Percentiles rank a stretch among this genome's conserved stretches.
These are phyloP conservation scores for Ophiocordyceps camponoti-floridani DNA, from an alignment of 2,329 filamentous ascomycete genomes.

Conservation along the genomic window DNA sequence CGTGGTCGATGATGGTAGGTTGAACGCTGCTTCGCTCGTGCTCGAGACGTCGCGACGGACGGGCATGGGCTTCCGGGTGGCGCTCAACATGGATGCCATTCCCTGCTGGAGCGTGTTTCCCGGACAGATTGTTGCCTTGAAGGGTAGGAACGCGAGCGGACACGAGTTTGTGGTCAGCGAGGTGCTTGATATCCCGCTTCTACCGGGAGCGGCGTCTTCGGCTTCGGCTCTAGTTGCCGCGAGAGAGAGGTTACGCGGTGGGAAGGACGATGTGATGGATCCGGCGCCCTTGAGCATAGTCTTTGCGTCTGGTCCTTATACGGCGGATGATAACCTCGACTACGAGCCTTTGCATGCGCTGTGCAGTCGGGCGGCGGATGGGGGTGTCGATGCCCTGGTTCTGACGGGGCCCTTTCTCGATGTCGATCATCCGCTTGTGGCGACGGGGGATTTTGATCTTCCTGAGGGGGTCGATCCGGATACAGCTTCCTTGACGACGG, in stretches of 20 bases:
- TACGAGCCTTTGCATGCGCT: slow-evolving; percentile 76
- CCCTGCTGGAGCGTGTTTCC: slow-evolving; percentile 72
- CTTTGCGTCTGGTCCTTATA: slow-evolving; percentile 75
- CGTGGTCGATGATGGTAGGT: slow-evolving; percentile 47
- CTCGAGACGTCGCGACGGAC: slow-evolving; percentile 74
- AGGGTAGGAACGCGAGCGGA: slow-evolving; percentile 74
- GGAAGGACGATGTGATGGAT: slow-evolving; percentile 30
- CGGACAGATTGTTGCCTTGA: slow-evolving; percentile 78
- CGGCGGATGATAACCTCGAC: slow-evolving; percentile 77
- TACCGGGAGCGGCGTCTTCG: slow-evolving; percentile 56
- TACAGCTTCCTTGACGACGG: slow-evolving; percentile 58
- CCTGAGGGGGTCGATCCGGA: slow-evolving; percentile 56
- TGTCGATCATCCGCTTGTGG: slow-evolving; percentile 74
- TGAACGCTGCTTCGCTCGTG: slow-evolving; percentile 72
- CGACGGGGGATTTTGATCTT: slow-evolving; percentile 61
- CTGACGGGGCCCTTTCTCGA: slow-evolving; percentile 82
- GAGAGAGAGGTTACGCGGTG: slow-evolving; percentile 49
- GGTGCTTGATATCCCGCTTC: slow-evolving; percentile 65
- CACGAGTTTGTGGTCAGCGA: no score
- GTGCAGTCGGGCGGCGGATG: slow-evolving; percentile 58
- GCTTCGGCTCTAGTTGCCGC: slow-evolving; percentile 47
- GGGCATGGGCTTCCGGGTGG: slow-evolving; percentile 67
- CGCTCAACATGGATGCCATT: slow-evolving; percentile 56
- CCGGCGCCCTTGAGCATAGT: slow-evolving; percentile 58
- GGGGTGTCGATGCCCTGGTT: slow-evolving; percentile 60